Evolutionary conservation across 164 flowering plant species (phyloP).

Genomic region (Nymphaea colorata): DNA sequence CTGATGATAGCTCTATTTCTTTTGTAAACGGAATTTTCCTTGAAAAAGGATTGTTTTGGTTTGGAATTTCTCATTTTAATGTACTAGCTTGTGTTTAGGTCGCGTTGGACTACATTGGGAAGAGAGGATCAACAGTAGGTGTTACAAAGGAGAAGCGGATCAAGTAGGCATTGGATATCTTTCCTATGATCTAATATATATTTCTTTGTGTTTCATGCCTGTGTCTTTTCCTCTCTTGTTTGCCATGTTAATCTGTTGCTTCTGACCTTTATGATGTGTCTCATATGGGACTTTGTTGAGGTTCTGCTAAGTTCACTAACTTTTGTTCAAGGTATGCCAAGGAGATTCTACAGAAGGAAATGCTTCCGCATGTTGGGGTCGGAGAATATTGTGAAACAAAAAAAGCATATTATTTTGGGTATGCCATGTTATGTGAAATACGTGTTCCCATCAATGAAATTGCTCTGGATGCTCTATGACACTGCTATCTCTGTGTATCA

Average conservation of each 20-base stretch:
- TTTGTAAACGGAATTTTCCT: too few species aligned
- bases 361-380: conserved; percentile 98
- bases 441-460: conserved; percentile 1
- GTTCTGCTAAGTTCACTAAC: not conserved
- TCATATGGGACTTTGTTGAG: not conserved
- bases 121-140: conserved; percentile 95
- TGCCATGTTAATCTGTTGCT: not conserved
- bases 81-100: conserved; percentile 31
- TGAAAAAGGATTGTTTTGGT: too few species aligned
- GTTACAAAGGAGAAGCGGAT: conserved; percentile 91
- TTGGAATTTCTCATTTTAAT: too few species aligned
- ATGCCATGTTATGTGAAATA: conserved; percentile 3
- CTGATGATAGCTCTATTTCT: too few species aligned
- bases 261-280: not conserved
- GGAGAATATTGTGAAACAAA: conserved; percentile 96
- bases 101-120: conserved; percentile 95
- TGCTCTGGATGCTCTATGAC: not conserved
- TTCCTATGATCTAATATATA: not conserved
- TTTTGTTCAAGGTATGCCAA: conserved; percentile 61
- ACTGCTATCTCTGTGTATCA: conserved; percentile 12
- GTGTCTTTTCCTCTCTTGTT: not conserved
- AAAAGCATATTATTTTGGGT: conserved; percentile 98
- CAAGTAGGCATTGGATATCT: conserved; percentile 37
- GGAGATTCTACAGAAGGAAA: conserved; percentile 95
- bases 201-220: not conserved